phyloP scores from a whole-genome alignment of 768 basidiomycete species.

The Lactifluus echinatus region DNA sequence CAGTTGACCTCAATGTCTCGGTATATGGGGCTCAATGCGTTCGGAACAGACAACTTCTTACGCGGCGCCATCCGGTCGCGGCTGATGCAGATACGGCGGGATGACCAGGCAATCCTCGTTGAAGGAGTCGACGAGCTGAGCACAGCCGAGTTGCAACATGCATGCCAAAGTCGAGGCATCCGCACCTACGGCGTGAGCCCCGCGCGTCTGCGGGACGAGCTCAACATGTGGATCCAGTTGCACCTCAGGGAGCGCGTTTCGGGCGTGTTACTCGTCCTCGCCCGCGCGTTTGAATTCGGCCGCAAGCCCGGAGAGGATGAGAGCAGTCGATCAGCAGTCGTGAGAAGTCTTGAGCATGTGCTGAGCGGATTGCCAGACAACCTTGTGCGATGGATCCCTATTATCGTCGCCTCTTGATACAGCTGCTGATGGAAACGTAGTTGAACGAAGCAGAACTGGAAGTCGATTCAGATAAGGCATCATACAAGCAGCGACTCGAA shows the following conservation, averaged over 20 bases:
- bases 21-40: conserved; percentile 98
- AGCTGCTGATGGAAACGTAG: conserved; percentile 34
- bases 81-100: conserved; percentile 73
- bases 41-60: conserved; percentile 97
- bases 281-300: conserved; percentile 91
- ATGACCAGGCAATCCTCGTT: conserved; percentile 84
- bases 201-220: conserved; percentile 79
- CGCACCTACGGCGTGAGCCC: conserved; percentile 82
- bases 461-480: conserved; percentile 87
- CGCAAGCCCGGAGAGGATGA: conserved; percentile 62
- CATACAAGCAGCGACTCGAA: conserved; percentile 97
- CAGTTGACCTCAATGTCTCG: conserved; percentile 95
- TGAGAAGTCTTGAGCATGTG: conserved; percentile 80
- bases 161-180: conserved; percentile 91
- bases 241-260: conserved; percentile 88
- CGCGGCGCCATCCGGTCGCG: conserved; percentile 84
- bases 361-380: conserved; percentile 90
- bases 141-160: conserved; percentile 84
- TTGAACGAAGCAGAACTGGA: conserved; percentile 96
- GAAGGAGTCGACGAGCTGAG: conserved; percentile 91
- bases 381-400: conserved; percentile 48
- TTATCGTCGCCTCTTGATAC: not conserved
- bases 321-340: conserved; percentile 74
- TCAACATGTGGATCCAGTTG: conserved; percentile 86
- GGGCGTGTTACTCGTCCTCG: conserved; percentile 90